Evolutionary conservation across 257 asterid species (phyloP), one percentile per base, ranked within the genome.

Genomic region (Solanum pinnatisectum): DNA sequence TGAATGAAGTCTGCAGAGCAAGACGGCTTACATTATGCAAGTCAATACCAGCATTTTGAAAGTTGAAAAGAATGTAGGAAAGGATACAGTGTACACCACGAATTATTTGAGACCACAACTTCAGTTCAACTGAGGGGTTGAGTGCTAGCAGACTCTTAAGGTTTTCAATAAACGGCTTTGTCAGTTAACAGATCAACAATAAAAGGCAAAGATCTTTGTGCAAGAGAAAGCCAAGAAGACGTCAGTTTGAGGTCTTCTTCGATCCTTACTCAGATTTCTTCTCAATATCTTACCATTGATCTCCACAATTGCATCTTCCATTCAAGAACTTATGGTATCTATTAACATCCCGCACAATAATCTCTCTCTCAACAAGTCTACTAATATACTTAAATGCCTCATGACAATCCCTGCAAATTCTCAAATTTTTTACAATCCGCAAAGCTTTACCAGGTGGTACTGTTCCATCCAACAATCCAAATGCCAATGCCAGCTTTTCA

Each of bases 401-500:
- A 0, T 95, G 98, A 89, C 98, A 96, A 86, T 95, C 98, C 89
- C 87, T 91, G 84, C 98, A 95, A 36, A 93, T 92, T 92, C 95
- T 92, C 94, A 94, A 87, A 90, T 95, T 96, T 92, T 95, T 95
- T 22, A 95, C 88, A 68, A 95, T 93, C 52, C 98, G 90, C 92
- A 93, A 68, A 3, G 95, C 91, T 93, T 96, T 96, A 70, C 98
- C 96, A 10, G 87, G 90, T 5, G 97, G 94, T 25, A 92, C 91
- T 39, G 93, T 94, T 42, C 97, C 95, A 12, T 88, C 83, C 95
- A 96, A 89, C 76, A 95, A 86, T 18, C 95, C 97, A 35, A 93
- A 96, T 15, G 98, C 96, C 90, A 94, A 87, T 0, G 98, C 98
- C 91, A 96, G 39, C 91, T 94, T 95, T 88, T 96, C 96, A 76